Conservation (phyloP, 441 rosid genomes). For the Erodium trifolium region DNA sequence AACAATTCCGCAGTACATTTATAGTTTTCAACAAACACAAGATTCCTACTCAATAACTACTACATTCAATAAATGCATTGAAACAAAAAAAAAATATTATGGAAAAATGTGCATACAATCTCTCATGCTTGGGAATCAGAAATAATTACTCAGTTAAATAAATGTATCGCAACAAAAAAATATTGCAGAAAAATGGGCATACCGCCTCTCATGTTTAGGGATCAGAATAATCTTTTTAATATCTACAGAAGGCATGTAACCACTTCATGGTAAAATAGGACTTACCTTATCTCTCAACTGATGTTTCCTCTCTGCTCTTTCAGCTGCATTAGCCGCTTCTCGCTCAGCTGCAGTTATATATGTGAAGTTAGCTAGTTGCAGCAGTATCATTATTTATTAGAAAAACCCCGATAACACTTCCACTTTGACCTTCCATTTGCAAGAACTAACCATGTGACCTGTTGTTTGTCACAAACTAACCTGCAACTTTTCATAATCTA, state of each 20-base stretch:
- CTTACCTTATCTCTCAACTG: conserved; percentile 79
- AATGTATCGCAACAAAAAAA: too few species aligned
- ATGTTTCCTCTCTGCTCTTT: conserved; percentile 79
- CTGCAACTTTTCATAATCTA: too few species aligned
- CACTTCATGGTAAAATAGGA: conserved; percentile 10
- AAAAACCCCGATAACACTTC: too few species aligned
- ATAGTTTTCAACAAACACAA: background rate
- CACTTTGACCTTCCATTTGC: too few species aligned
- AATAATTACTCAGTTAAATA: too few species aligned
- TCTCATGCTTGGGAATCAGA: background rate
- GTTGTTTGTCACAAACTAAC: too few species aligned
- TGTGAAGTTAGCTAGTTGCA: conserved; percentile 7
- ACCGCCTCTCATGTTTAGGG: background rate
- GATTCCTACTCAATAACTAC: background rate
- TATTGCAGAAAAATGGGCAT: background rate
- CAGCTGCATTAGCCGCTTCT: conserved; percentile 80
- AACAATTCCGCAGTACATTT: background rate
- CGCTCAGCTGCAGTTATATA: conserved; percentile 61
- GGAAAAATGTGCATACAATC: background rate
- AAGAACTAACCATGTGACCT: too few species aligned
- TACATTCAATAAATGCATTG: background rate
- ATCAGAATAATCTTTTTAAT: background rate
- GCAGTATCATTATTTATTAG: background rate
- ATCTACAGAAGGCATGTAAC: background rate
- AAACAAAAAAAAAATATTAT: too few species aligned